Percentiles rank a stretch among this genome's conserved stretches.
Evolutionary conservation across 2,329 filamentous ascomycete genomes (phyloP).

Genomic region (Aspergillus texensis): DNA sequence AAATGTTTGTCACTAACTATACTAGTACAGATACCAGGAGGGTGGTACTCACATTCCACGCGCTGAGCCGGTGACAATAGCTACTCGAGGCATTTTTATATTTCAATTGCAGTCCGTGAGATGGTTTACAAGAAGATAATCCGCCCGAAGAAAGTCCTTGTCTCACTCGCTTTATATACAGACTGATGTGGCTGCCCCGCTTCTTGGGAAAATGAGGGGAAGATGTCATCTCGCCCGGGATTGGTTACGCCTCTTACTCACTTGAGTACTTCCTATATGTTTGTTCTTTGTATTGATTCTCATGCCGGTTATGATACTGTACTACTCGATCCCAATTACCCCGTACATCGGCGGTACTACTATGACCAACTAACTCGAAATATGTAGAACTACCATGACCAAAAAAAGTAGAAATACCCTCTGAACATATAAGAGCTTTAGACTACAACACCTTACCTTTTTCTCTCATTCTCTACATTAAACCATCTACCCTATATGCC

Average conservation of each 20-base stretch:
- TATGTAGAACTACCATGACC: too few species aligned
- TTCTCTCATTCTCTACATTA: too few species aligned
- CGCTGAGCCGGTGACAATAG: constrained; percentile 45
- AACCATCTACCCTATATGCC: too few species aligned
- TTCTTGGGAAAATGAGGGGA: not conserved
- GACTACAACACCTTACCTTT: too few species aligned
- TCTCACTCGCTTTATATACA: not conserved
- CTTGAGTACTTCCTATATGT: not conserved
- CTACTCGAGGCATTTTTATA: constrained; percentile 24
- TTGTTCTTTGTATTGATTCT: too few species aligned
- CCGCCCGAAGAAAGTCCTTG: not conserved
- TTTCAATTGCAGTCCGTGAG: not conserved
- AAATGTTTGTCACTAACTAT: not conserved
- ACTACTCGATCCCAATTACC: too few species aligned
- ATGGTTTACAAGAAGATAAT: not conserved
- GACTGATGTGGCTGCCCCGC: not conserved
- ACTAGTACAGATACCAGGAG: too few species aligned
- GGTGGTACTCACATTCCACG: constrained; percentile 40
- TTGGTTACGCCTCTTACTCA: not conserved
- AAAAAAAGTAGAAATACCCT: too few species aligned
- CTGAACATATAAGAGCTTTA: too few species aligned
- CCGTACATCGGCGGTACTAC: too few species aligned
- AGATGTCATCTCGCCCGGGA: not conserved
- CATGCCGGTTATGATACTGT: too few species aligned
- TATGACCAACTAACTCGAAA: too few species aligned